phyloP scores from a whole-genome alignment of 2,329 filamentous ascomycete genomes.

The Fusarium anthophilum region DNA sequence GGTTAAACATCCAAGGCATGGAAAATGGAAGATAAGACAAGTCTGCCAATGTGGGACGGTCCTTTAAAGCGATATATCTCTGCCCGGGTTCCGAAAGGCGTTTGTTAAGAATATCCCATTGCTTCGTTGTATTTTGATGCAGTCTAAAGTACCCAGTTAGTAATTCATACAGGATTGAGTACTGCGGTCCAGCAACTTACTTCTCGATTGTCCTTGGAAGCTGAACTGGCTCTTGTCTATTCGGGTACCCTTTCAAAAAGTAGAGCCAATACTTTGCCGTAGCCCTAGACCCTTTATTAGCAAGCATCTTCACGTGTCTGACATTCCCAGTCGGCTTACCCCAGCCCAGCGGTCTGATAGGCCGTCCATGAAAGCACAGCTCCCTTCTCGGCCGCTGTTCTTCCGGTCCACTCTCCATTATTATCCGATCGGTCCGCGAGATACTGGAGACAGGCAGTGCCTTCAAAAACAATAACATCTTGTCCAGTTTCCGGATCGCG shows the following conservation, averaged over 20 bases:
- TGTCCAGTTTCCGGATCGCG: not conserved
- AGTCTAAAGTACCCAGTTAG: not conserved
- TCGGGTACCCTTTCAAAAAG: not conserved
- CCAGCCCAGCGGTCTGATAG: not conserved
- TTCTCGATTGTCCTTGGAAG: not conserved
- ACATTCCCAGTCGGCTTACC: not conserved
- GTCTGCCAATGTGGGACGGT: not conserved
- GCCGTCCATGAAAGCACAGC: not conserved
- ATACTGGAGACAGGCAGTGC: not conserved
- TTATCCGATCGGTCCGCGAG: not conserved
- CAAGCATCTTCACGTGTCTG: not conserved
- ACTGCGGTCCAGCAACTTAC: not conserved
- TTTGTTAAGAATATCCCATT: not conserved
- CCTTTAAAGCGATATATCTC: not conserved
- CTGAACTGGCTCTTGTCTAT: not conserved
- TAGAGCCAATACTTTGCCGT: not conserved
- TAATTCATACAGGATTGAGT: too few species aligned
- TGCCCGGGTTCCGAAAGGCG: not conserved
- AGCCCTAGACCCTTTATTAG: not conserved
- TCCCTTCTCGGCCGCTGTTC: not conserved
- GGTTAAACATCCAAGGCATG: not conserved
- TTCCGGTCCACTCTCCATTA: not conserved
- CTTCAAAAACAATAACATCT: not conserved
- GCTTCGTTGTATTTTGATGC: not conserved
- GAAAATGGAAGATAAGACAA: not conserved